Conservation (phyloP, 495 filamentous ascomycete species). For the Massariosphaeria phaeospora region DNA sequence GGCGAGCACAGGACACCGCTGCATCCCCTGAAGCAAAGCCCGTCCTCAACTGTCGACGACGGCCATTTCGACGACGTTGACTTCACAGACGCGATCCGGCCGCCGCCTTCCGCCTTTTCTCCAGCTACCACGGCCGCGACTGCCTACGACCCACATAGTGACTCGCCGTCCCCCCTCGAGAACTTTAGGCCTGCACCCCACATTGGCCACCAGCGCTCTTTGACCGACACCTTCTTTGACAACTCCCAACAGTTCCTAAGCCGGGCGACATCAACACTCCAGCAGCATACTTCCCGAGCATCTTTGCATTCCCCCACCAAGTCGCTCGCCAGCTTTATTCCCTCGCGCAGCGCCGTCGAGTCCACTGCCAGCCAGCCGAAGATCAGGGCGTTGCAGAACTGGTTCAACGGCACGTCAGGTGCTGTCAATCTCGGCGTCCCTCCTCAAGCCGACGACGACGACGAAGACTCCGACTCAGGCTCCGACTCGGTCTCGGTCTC, state of each 20-base stretch:
- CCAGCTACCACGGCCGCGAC: conserved; percentile 23
- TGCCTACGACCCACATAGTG: conserved; percentile 26
- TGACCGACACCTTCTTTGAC: conserved; percentile 31
- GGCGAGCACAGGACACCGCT: conserved; percentile 11
- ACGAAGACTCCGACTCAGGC: conserved; percentile 9
- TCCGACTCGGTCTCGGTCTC: too few relatives aligned
- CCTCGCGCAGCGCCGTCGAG: conserved; percentile 14
- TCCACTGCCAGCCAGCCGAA: conserved; percentile 25
- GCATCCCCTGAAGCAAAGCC: conserved; percentile 23
- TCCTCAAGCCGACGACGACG: too few relatives aligned
- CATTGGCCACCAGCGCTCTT: conserved; percentile 20
- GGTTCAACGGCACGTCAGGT: conserved; percentile 32
- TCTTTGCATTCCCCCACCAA: conserved; percentile 31
- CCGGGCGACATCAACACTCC: conserved; percentile 25
- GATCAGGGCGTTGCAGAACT: conserved; percentile 19
- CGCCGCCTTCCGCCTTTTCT: conserved; percentile 32
- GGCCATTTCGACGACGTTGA: conserved; percentile 23
- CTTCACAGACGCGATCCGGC: conserved; percentile 16
- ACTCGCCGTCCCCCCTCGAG: conserved; percentile 14
- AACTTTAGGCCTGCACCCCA: conserved; percentile 5
- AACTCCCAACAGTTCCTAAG: conserved; percentile 28
- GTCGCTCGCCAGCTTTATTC: conserved; percentile 30
- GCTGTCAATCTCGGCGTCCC: conserved; percentile 24
- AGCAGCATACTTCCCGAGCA: conserved; percentile 28
- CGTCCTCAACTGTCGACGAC: conserved; percentile 11